Evolutionary conservation across 768 basidiomycete species (phyloP), one percentile per base, ranked within the genome.

Genomic region (Hygrophorus pudorinus): DNA sequence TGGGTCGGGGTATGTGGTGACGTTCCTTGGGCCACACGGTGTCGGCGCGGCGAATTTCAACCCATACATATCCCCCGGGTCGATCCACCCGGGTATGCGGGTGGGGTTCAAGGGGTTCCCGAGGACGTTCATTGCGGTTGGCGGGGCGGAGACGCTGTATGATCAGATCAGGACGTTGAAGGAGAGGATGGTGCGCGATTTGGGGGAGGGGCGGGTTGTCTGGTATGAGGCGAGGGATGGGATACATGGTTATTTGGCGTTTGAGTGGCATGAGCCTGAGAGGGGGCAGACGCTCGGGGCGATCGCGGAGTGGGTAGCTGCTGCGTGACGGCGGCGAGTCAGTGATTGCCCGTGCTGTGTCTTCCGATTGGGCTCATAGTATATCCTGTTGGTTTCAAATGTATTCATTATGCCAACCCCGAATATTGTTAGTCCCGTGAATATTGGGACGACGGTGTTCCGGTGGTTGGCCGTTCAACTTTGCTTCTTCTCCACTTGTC

Each of bases 51-150:
- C 68, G 11, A 63, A 64, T 11, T 56, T 57, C 11, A 78, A 73
- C 51, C 62, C 64, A 21, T 81, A 79, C 48, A 65, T 84, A 28
- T 83, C 80, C 0, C 79, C 81, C 3, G 73, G 72, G 6, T 77
- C 74, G 13, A 51, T 65, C 20, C 54, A 68, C 36, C 62, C 67
- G 1, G 51, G 54, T 6, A 49, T 62, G 21, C 40, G 52, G 3
- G 61, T 70, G 9, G 53, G 61, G 42, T 84, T 82, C 58, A 65
- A 58, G 30, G 71, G 68, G 13, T 83, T 77, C 58, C 80, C 81
- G 1, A 62, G 70, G 17, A 80, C 78, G 0, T 79, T 78, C 56
- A 68, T 83, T 35, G 63, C 68, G 4, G 67, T 65, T 3, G 80
- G 81, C 12, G 74, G 71, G 4, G 73, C 72, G 2, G 79, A 83